These are phyloP conservation scores for Grosmannia clavigera DNA, from an alignment of 2,329 filamentous ascomycete species.

Conservation along the genomic window DNA sequence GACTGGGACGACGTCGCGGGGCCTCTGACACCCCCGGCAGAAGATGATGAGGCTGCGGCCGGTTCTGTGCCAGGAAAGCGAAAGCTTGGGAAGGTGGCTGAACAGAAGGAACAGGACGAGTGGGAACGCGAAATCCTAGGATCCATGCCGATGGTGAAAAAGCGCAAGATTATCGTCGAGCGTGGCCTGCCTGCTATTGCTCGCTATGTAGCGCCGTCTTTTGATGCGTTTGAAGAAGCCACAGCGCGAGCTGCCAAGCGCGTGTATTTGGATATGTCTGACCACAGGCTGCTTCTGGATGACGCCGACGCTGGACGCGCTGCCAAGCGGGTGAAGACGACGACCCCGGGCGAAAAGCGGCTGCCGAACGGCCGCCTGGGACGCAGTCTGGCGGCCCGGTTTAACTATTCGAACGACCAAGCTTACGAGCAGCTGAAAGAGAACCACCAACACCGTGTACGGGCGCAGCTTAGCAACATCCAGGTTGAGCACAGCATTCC, in stretches of 20 bases:
- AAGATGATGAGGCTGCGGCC: conserved; percentile 12
- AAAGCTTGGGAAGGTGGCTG: conserved; percentile 26
- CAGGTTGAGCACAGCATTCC: conserved; percentile 92
- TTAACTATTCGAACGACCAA: conserved; percentile 93
- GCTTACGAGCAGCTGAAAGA: conserved; percentile 93
- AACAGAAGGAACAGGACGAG: conserved; percentile 41
- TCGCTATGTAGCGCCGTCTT: conserved; percentile 52
- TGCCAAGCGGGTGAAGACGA: conserved; percentile 44
- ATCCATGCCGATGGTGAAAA: conserved; percentile 39
- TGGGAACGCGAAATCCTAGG: conserved; percentile 49
- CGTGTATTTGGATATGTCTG: conserved; percentile 75
- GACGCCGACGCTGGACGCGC: conserved; percentile 54
- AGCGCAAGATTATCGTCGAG: conserved; percentile 44
- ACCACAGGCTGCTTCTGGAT: conserved; percentile 76
- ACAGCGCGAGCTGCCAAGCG: conserved; percentile 64
- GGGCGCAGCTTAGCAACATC: conserved; percentile 80
- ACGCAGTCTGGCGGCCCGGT: conserved; percentile 65
- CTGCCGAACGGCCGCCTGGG: conserved; percentile 58
- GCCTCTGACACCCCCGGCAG: conserved; percentile 21
- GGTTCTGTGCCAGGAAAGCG: conserved; percentile 6
- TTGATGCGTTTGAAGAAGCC: conserved; percentile 68
- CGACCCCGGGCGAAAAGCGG: conserved; percentile 39
- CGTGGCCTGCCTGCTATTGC: conserved; percentile 43
- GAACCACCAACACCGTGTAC: conserved; percentile 91
- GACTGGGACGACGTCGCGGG: conserved; percentile 65